Evolutionary conservation across 352 stramenopile genomes (phyloP), one percentile per base, ranked within the genome.

Genomic region (Globisporangium megalacanthum): DNA sequence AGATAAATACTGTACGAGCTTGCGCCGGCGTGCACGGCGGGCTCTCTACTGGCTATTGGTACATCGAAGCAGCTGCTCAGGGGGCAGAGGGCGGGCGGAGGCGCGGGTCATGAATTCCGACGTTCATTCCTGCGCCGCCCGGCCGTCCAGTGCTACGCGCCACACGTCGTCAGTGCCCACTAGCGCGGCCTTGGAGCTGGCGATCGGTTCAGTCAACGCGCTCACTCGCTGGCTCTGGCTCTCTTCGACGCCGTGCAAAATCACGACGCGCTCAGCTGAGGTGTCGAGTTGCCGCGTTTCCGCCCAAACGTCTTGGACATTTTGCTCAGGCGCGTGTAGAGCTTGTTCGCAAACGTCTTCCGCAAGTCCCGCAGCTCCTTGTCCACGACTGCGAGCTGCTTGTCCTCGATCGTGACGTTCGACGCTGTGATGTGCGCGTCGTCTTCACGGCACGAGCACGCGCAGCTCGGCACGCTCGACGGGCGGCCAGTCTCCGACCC

Each of bases 361-460:
- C 77, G 76, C 54, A 88, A 49, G 46, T 86, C 77, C 15, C 75
- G 70, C 36, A 89, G 61, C 50, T 89, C 79, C 47, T 71, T 72
- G 61, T 89, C 79, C 50, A 89, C 67, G 14, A 86, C 79, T 3
- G 77, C 79, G 35, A 89, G 73, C 57, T 89, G 79, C 17, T 68
- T 79, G 58, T 82, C 75, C 58, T 82, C 70, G 61, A 89, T 89
- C 55, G 82, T 64, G 44, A 85, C 66, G 1, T 53, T 61, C 6
- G 73, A 79, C 20, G 76, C 75, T 19, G 76, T 75, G 39, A 62
- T 71, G 20, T 61, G 73, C 20, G 72, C 50, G 33, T 81, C 72
- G 7, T 71, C 67, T 25, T 77, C 69, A 0, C 53, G 60, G 37
- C 55, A 70, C 42, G 75, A 86, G 62, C 79, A 89, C 41, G 62